Evolutionary conservation across 805 yeast genomes (phyloP), one percentile per base, ranked within the genome.

Genomic region (Yarrowia alimentaria): DNA sequence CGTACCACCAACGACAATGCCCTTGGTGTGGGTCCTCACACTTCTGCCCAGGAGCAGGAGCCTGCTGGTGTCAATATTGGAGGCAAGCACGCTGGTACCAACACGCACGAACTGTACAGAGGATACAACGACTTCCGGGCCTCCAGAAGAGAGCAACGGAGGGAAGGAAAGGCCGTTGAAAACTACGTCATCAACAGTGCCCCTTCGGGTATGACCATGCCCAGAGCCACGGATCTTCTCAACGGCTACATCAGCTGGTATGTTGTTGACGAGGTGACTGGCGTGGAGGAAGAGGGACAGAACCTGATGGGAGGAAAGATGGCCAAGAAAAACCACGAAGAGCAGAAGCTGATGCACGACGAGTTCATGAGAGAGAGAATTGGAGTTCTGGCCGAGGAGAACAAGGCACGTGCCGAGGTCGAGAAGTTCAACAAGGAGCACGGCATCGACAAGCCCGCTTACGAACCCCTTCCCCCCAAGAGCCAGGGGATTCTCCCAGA

Each of bases 131-230:
- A 43, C 37, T 43, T 30, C 13, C 18, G 24, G 30, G 21, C 13
- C 17, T 8, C 28, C 6, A 28, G 50, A 12, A 8, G 16, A n/a
- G 37, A 21, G 12, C 37, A 21, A 22, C 11, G 8, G 10, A 18
- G 11, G 4, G 24, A 40, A 25, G 47, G 47, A 19, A 43, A 31
- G 21, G 6, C 22, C 3, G 21, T 30, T 4, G 37, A 31, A 29
- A 31, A 30, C 37, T 43, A 14, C 30, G 50, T 43, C 22, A 22
- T 43, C 37, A 43, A 43, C 37, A 30, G 37, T n/a, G 50, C 50
- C 14, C 50, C 50, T 22, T 24, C 50, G 11, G 50, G 50, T 3
- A 26, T 22, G n/a, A 30, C 30, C n/a, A 28, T 43, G 8, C 50
- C 50, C 5, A 21, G 37, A 12, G 50, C 37, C 5, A 30, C 35